Conservation (phyloP, 2,329 filamentous ascomycete genomes). For the Raffaelea deltoideospora region DNA sequence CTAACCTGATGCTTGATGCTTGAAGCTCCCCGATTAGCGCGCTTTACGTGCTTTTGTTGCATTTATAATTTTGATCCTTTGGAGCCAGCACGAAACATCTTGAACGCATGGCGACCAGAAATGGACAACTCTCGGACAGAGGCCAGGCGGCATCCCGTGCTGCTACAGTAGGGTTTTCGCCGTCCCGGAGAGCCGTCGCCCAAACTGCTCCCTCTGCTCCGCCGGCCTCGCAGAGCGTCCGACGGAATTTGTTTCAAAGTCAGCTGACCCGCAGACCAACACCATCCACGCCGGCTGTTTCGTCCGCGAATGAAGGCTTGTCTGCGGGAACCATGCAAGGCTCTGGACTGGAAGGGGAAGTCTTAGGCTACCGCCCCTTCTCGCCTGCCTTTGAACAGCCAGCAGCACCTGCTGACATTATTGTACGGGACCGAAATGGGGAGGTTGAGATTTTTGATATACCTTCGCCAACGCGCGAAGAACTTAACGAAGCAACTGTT, state of each 20-base stretch:
- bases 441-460: slow-evolving; percentile 46
- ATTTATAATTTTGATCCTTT: too few species aligned
- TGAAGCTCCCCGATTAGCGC: too few species aligned
- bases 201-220: not conserved
- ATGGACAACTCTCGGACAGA: too few species aligned
- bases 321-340: too few species aligned
- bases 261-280: slow-evolving; percentile 43
- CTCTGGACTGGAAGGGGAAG: slow-evolving; percentile 14
- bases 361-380: slow-evolving; percentile 13
- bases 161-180: too few species aligned
- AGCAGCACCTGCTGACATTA: slow-evolving; percentile 29
- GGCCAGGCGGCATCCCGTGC: too few species aligned
- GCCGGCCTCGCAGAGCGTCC: slow-evolving; percentile 18
- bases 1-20: too few species aligned
- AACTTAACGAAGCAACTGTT: slow-evolving; percentile 36
- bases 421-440: slow-evolving; percentile 47
- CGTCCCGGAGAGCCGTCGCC: not conserved
- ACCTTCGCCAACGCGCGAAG: slow-evolving; percentile 35
- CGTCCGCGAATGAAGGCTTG: too few species aligned
- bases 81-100: too few species aligned
- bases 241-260: slow-evolving; percentile 44
- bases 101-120: too few species aligned
- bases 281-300: slow-evolving; percentile 29
- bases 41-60: too few species aligned
- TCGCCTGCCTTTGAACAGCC: not conserved